Conservation (phyloP, 192 early-diverging fungal species). For the Mortierella antarctica region DNA sequence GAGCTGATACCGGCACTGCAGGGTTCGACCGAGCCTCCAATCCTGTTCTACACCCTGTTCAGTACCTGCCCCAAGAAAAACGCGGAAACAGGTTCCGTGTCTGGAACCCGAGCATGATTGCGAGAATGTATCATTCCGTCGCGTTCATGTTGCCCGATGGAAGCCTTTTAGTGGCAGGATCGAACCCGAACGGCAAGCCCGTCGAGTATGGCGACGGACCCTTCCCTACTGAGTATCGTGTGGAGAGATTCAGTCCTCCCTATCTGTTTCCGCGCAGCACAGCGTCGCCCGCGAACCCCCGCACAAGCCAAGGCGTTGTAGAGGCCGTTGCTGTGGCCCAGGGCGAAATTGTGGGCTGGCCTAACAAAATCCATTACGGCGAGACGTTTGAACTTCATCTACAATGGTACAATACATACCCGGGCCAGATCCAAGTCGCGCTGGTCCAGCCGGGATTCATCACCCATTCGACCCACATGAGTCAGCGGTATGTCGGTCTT, state of each 20-base stretch:
- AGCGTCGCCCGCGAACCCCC: not conserved
- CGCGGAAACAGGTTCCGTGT: conserved; percentile 25
- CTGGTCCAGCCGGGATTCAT: conserved; percentile 61
- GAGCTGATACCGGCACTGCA: conserved; percentile 43
- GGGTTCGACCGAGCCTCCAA: conserved; percentile 50
- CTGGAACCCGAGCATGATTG: conserved; percentile 52
- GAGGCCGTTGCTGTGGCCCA: conserved; percentile 7
- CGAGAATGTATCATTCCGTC: conserved; percentile 58
- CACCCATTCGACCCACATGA: conserved; percentile 65
- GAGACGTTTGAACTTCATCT: conserved; percentile 29
- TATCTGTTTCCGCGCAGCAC: conserved; percentile 53
- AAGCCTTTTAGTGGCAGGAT: conserved; percentile 50
- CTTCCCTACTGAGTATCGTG: conserved; percentile 62
- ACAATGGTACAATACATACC: conserved; percentile 35
- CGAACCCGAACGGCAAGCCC: conserved; percentile 48
- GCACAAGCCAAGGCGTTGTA: not conserved
- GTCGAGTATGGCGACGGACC: conserved; percentile 33
- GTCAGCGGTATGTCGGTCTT: conserved; percentile 59
- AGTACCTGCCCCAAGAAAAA: conserved; percentile 40
- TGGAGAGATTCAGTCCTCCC: conserved; percentile 65
- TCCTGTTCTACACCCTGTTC: conserved; percentile 47
- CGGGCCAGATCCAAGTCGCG: conserved; percentile 50
- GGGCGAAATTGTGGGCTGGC: conserved; percentile 35
- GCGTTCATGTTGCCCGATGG: conserved; percentile 50
- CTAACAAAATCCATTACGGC: conserved; percentile 25